Base-by-base conservation (phyloP, 768 basidiomycete genomes). In the Tylopilus rubrobrunneus region DNA sequence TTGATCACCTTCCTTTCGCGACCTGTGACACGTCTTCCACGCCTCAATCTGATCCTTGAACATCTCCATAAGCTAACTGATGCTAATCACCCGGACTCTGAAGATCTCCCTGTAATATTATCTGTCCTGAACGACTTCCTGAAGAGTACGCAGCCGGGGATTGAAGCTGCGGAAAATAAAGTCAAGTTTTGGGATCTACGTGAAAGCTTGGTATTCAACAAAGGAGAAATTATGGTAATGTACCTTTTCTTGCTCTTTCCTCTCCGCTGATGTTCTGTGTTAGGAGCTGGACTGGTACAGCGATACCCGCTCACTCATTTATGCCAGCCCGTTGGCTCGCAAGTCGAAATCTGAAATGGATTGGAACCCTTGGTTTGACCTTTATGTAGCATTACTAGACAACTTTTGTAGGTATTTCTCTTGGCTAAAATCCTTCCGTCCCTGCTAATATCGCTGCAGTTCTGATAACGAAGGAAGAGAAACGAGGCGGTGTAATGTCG, bases 111-210 rank as follows among this genome's bases (percentile, higher is more conserved):
- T 2, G 75, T 91, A 5, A 81, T 89, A 17, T 63, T 89, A 25
- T 77, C 76, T 10, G 79, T 93, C 3, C 62, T 95, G 50, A 81
- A 77, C 29, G 81, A 85, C 44, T 85, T 84, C 56, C 78, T 96
- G 55, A 92, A 89, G 75, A 86, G 86, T 58, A 90, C 90, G 0
- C 86, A 95, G 62, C 92, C 92, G 1, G 93, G 93, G 5, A 94
- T 96, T 55, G 89, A 84, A 55, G 89, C 86, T n/a, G 90, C 93
- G 1, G 92, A 95, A 65, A 80, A 83, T 57, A 92, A 92, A 66
- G 92, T 94, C 59, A 92, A 92, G 64, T 85, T 92, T 55, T 90
- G 87, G 86, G 83, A 76, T 49, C 72, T 95, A 3, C 84, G 83
- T 58, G 90, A 95, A 71, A 85, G 80, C 60, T 66, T 96, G 46